Base-by-base conservation (phyloP, 192 early-diverging fungal species). In the Backusella luteola region DNA sequence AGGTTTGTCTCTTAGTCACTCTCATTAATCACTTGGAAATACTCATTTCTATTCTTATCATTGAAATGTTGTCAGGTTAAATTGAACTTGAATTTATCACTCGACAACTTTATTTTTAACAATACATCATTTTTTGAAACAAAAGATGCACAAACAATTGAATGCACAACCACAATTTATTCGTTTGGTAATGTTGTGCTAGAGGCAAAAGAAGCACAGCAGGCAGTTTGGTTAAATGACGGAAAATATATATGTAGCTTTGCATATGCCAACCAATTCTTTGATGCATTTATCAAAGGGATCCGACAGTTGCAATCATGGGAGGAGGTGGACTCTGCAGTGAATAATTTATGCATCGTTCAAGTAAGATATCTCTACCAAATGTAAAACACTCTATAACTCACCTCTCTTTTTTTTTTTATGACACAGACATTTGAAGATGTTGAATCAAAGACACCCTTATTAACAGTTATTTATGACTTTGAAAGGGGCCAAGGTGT, bases 181-280 rank as follows among this genome's bases (percentile, higher is more conserved):
- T 88, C 87, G 0, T 88, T 86, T 76, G 87, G 85, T 15, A 77
- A 79, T 5, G 76, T 82, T 0, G 84, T 88, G 11, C 67, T 86
- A 7, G 83, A 88, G 42, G 79, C 87, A 3, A 77, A 78, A 1
- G 85, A 86, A 73, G 67, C 84, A 19, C 85, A 86, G 29, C 85
- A 86, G 29, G 85, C 84, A 1, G 36, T 84, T 2, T 79, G 69
- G 77, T 70, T 79, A 1, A 74, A 71, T 29, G 80, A 85, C 49
- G 78, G 77, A 9, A 80, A 79, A 49, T 80, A 82, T 72, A 72
- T 83, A 52, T 83, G 82, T 32, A 85, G 75, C 41, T 88, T 88
- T 80, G 83, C 79, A 21, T 85, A 81, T 81, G 85, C 84, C 29
- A 88, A 86, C 69, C 85, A 88, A 42, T 88, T 88, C 78, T 88